Percentiles rank a stretch among this genome's conserved stretches.
Conservation (phyloP, 805 yeast species). For the Saccharomycopsis sp. region DNA sequence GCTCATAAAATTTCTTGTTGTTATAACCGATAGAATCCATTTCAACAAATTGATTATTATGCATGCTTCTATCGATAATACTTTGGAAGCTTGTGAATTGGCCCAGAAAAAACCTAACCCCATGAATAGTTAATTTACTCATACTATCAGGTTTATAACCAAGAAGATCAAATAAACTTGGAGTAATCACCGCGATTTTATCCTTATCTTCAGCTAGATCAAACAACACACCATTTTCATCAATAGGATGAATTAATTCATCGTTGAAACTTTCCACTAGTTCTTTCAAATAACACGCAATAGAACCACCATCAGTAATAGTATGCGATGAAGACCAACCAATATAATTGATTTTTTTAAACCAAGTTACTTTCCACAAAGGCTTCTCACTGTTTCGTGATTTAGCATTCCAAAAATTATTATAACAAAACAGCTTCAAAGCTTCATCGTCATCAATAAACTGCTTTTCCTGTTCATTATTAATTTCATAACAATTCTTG, state of each 20-base stretch:
- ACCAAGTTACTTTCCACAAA: not conserved
- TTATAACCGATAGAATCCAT: not conserved
- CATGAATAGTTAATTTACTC: not conserved
- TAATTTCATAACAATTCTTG: not conserved
- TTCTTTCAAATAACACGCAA: not conserved
- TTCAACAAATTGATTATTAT: slow-evolving; percentile 1
- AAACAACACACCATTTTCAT: not conserved
- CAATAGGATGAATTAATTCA: too few species aligned
- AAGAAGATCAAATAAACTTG: not conserved
- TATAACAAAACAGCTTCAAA: not conserved
- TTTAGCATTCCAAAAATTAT: not conserved
- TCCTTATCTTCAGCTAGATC: not conserved
- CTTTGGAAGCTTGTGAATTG: not conserved
- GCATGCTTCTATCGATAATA: not conserved
- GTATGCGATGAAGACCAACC: not conserved
- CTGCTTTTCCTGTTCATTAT: not conserved
- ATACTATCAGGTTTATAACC: not conserved
- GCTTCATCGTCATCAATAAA: not conserved
- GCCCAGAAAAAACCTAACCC: not conserved
- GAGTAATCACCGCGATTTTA: not conserved
- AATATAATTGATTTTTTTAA: not conserved
- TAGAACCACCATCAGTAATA: not conserved
- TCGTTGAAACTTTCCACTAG: not conserved
- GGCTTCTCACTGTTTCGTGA: not conserved
- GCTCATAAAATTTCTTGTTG: not conserved